Conservation (phyloP, 495 filamentous ascomycete genomes). For the Cercophora scortea region DNA sequence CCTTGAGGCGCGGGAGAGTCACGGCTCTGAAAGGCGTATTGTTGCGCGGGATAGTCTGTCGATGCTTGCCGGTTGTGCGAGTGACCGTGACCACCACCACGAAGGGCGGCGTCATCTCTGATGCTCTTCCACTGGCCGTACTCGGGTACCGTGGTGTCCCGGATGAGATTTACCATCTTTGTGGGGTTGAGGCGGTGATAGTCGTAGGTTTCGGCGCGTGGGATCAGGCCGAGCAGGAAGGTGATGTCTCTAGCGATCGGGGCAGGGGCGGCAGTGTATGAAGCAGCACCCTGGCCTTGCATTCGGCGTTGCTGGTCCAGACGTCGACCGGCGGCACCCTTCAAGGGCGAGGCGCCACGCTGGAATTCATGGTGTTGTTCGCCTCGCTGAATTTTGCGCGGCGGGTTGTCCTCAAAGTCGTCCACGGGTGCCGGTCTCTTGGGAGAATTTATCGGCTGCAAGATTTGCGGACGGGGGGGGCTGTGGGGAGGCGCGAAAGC, state of each 20-base stretch:
- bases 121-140: conserved; percentile 38
- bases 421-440: conserved; percentile 65
- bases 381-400: conserved; percentile 54
- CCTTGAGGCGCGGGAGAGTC: conserved; percentile 32
- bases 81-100: conserved; percentile 25
- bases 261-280: conserved; percentile 25
- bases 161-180: conserved; percentile 66
- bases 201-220: conserved; percentile 64
- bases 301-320: conserved; percentile 68
- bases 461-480: conserved; percentile 43
- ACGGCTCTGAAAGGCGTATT: conserved; percentile 24
- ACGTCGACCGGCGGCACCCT: conserved; percentile 72
- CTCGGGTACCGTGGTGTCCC: conserved; percentile 54
- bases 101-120: conserved; percentile 6
- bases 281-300: conserved; percentile 37
- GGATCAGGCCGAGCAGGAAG: conserved; percentile 76
- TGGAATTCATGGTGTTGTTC: conserved; percentile 23
- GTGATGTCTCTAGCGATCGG: conserved; percentile 71
- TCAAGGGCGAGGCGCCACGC: conserved; percentile 80
- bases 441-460: conserved; percentile 57
- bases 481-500: conserved; percentile 18
- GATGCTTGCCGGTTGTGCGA: conserved; percentile 27
- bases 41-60: conserved; percentile 18
- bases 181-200: conserved; percentile 56
- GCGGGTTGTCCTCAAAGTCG: conserved; percentile 67